Evolutionary conservation across 345 rosid species (phyloP).

Genomic region (Raphanus sativus): DNA sequence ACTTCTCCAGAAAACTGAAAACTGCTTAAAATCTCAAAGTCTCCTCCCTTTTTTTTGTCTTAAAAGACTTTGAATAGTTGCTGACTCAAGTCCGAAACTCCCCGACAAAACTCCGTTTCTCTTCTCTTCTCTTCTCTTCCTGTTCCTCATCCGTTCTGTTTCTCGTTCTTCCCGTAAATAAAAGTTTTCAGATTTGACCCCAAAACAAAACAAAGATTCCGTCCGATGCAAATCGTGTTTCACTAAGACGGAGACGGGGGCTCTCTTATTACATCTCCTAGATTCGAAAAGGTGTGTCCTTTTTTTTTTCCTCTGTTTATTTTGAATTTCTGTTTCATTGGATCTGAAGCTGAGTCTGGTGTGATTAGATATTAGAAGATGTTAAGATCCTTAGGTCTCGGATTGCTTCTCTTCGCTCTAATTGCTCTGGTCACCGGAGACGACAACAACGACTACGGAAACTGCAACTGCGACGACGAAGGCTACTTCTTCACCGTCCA

Average conservation of each 20-base stretch:
- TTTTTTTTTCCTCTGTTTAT: neutral
- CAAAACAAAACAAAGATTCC: neutral
- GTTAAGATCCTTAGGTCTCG: conserved; percentile 63
- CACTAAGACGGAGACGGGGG: conserved; percentile 1
- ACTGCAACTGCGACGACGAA: conserved; percentile 89
- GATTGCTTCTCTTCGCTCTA: conserved; percentile 49
- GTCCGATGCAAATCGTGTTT: conserved; percentile 27
- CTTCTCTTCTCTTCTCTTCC: conserved; percentile 21
- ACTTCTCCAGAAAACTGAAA: conserved; percentile 3
- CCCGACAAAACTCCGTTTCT: conserved; percentile 17
- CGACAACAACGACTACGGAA: conserved; percentile 49
- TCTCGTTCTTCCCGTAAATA: conserved; percentile 3
- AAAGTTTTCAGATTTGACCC: conserved; percentile 17
- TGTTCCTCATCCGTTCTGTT: conserved; percentile 28
- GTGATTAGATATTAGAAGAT: conserved; percentile 30
- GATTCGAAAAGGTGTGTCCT: conserved; percentile 34
- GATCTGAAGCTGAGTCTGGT: conserved; percentile 24
- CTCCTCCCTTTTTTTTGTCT: conserved; percentile 18
- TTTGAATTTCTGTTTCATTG: conserved; percentile 16
- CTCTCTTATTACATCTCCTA: conserved; percentile 13
- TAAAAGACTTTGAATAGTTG: conserved; percentile 35
- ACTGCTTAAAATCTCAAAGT: conserved; percentile 36
- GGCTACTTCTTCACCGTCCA: conserved; percentile 60
- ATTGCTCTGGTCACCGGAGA: conserved; percentile 55
- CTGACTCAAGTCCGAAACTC: conserved; percentile 40